Evolutionary conservation across 1,284 basidiomycete species (phyloP).

Genomic region (Leccinum colubrinum): DNA sequence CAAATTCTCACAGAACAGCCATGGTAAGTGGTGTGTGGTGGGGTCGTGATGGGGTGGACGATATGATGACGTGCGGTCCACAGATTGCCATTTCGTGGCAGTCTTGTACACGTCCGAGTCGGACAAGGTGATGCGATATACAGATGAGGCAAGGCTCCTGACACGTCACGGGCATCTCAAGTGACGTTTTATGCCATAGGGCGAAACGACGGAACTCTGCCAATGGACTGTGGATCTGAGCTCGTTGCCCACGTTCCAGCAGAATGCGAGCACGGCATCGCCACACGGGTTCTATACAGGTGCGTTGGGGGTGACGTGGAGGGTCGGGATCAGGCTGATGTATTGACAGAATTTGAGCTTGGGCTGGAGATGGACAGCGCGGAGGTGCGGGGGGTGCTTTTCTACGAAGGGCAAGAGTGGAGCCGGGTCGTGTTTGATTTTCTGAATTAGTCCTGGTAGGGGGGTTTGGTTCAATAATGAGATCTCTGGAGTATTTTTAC

Average conservation of each 20-base stretch:
- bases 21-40: constrained; percentile 43
- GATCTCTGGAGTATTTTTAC: background rate
- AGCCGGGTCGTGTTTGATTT: constrained; percentile 66
- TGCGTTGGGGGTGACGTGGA: constrained; percentile 23
- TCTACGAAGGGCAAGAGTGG: constrained; percentile 74
- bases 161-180: constrained; percentile 14
- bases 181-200: constrained; percentile 36
- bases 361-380: constrained; percentile 78
- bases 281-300: constrained; percentile 76
- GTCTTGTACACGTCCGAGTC: constrained; percentile 73
- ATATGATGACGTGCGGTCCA: background rate
- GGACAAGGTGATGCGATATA: constrained; percentile 74
- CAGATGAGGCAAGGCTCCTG: constrained; percentile 59
- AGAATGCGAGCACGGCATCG: constrained; percentile 53
- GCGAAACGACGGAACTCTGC: constrained; percentile 72
- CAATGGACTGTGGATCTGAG: constrained; percentile 84
- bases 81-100: constrained; percentile 75
- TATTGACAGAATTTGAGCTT: constrained; percentile 67
- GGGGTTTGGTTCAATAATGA: background rate
- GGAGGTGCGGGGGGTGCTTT: constrained; percentile 69
- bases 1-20: constrained; percentile 68
- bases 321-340: background rate
- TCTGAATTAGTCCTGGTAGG: constrained; percentile 34
- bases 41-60: background rate
- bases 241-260: constrained; percentile 71